Evolutionary conservation across 495 filamentous ascomycete genomes (phyloP).

Genomic region (Xylaria nigripes): DNA sequence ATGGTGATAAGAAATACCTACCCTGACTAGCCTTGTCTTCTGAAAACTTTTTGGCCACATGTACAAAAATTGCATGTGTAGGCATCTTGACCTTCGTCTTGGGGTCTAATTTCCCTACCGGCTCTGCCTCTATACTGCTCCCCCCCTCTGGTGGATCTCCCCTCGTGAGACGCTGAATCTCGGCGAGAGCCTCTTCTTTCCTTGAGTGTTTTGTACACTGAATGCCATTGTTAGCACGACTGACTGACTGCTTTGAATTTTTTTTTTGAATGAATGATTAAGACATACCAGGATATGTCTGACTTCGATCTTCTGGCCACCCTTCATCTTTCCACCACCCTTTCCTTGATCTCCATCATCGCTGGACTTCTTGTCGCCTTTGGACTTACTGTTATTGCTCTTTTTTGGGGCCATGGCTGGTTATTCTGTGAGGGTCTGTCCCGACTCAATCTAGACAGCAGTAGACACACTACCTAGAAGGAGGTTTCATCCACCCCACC

Average conservation of each 20-base stretch:
- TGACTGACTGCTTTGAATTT: neutral
- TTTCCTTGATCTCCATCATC: conserved; percentile 43
- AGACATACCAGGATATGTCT: conserved; percentile 72
- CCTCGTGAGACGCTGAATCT: conserved; percentile 42
- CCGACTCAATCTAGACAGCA: neutral
- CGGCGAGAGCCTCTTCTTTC: conserved; percentile 79
- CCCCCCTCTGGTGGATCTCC: conserved; percentile 32
- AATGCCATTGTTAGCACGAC: too few relatives aligned
- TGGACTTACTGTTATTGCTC: conserved; percentile 25
- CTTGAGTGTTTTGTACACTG: conserved; percentile 83
- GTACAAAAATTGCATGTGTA: conserved; percentile 66
- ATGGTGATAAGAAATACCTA: conserved; percentile 29
- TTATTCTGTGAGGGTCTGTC: neutral
- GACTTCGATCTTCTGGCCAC: conserved; percentile 73
- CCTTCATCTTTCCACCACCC: conserved; percentile 52
- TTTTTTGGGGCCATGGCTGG: conserved; percentile 17
- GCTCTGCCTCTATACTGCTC: conserved; percentile 1
- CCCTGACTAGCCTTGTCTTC: conserved; percentile 85
- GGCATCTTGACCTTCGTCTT: conserved; percentile 14
- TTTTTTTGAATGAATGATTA: neutral
- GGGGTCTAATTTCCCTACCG: conserved; percentile 5
- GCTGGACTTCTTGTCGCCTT: conserved; percentile 42
- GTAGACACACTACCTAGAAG: neutral
- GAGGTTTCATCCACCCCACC: neutral
- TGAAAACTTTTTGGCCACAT: conserved; percentile 76